phyloP scores from a whole-genome alignment of 2,329 filamentous ascomycete species.

The Annulohypoxylon truncatum region DNA sequence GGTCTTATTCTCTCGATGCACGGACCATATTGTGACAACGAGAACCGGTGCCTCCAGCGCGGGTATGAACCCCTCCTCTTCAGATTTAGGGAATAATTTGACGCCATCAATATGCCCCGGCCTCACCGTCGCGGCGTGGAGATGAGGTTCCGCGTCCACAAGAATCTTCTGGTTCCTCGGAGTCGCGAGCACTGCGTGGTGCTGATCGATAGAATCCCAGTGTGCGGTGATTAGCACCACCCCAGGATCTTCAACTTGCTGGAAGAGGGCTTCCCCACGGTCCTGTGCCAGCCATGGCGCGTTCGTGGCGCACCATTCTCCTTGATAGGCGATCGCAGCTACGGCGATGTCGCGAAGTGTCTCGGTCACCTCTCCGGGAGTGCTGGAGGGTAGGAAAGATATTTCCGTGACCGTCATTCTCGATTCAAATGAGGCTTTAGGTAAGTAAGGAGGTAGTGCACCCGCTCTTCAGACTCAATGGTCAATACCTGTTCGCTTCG shows the following conservation, averaged over 20 bases:
- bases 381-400: constrained; percentile 36
- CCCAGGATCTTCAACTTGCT: constrained; percentile 31
- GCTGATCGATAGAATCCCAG: constrained; percentile 40
- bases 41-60: constrained; percentile 18
- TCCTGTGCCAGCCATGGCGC: constrained; percentile 18
- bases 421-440: not conserved
- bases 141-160: not conserved
- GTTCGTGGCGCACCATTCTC: constrained; percentile 24
- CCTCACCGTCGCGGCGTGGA: not conserved
- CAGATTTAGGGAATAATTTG: not conserved
- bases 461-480: not conserved
- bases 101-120: constrained; percentile 1
- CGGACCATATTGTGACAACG: constrained; percentile 30
- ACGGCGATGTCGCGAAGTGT: constrained; percentile 11
- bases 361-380: constrained; percentile 29
- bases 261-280: constrained; percentile 40
- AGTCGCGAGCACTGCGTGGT: constrained; percentile 35
- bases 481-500: not conserved
- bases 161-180: constrained; percentile 28
- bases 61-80: constrained; percentile 3
- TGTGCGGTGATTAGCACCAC: constrained; percentile 40
- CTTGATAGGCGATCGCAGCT: constrained; percentile 31
- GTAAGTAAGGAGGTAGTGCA: not conserved
- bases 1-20: constrained; percentile 8
- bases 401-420: constrained; percentile 37